Base-by-base conservation (phyloP, 2,329 filamentous ascomycete species). In the Fusarium nelsonii region DNA sequence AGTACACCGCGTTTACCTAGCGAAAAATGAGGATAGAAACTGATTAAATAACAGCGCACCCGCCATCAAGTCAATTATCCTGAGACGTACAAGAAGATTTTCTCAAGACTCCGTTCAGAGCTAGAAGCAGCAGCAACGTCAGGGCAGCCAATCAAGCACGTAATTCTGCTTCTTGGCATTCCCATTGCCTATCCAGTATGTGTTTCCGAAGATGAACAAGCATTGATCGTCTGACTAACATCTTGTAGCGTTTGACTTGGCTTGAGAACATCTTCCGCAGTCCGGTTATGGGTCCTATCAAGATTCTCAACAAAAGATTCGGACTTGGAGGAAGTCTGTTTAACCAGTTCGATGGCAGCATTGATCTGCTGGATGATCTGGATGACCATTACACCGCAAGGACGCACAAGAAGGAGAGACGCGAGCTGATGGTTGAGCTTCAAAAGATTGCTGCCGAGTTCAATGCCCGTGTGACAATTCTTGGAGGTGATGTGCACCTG, bases 361-460 rank as follows among this genome's bases (percentile, higher is more conserved):
- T 97, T 26, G 96, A 98, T 81, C 89, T 98, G 26, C 84, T 97
- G 16, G 94, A 97, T 77, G 94, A 97, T 72, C 84, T 97, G 20
- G 95, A 98, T 78, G 96, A 99, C 78, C 96, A 99, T 77, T 97
- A 97, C 83, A 97, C 95, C 2, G 93, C 94, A 8, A 89, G 89
- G 67, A 93, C 94, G 51, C 95, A 98, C 84, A 98, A 97, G 81
- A 87, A 88, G 63, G 95, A 98, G 83, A 92, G 95, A 44, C 90
- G 90, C 58, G 84, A 88, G 39, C 84, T 98, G 43, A 85, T 99
- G 40, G 87, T 93, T 73, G 89, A 92, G 70, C 84, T 99, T 39
- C 96, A 99, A 80, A 87, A 89, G 39, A 85, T 98, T 46, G 92
- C 94, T 33, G 90, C 92, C 4, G 91, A 94, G 72, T 96, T 94